Evolutionary conservation across 1,139 yeast species (phyloP).

Genomic region (Blastobotrys indianensis): DNA sequence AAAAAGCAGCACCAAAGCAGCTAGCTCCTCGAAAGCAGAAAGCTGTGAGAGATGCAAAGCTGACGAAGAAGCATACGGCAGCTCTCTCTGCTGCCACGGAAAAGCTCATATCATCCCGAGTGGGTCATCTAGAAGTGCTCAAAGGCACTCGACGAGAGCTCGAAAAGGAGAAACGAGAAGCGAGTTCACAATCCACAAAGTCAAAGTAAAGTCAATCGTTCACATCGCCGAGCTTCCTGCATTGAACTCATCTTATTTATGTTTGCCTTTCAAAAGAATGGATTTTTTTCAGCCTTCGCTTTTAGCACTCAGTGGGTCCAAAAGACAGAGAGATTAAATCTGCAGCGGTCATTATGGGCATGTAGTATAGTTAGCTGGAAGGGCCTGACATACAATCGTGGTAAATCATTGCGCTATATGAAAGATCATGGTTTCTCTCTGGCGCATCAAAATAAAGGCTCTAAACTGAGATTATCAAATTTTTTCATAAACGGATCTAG

Average conservation of each 20-base stretch:
- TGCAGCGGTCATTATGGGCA: too few relatives aligned
- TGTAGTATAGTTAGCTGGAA: too few relatives aligned
- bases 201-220: background rate
- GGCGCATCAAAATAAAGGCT: too few relatives aligned
- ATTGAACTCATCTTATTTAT: background rate
- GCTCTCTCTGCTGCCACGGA: constrained; percentile 73
- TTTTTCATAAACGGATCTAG: too few relatives aligned
- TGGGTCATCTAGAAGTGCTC: constrained; percentile 89
- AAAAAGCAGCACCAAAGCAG: constrained; percentile 69
- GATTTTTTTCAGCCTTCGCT: background rate
- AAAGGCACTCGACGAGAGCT: constrained; percentile 87
- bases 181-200: too few relatives aligned
- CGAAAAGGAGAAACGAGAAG: constrained; percentile 46
- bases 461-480: too few relatives aligned
- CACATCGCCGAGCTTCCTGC: background rate
- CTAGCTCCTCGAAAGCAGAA: constrained; percentile 61
- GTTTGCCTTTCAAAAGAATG: background rate
- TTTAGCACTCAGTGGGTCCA: constrained; percentile 5
- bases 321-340: constrained; percentile 3
- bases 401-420: too few relatives aligned
- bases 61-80: constrained; percentile 60
- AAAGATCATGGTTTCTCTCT: too few relatives aligned
- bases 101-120: constrained; percentile 77
- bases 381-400: too few relatives aligned
- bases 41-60: constrained; percentile 36